Evolutionary conservation across 2,329 filamentous ascomycete genomes (phyloP), one percentile per base, ranked within the genome.

Genomic region (Fusarium liriodendri): DNA sequence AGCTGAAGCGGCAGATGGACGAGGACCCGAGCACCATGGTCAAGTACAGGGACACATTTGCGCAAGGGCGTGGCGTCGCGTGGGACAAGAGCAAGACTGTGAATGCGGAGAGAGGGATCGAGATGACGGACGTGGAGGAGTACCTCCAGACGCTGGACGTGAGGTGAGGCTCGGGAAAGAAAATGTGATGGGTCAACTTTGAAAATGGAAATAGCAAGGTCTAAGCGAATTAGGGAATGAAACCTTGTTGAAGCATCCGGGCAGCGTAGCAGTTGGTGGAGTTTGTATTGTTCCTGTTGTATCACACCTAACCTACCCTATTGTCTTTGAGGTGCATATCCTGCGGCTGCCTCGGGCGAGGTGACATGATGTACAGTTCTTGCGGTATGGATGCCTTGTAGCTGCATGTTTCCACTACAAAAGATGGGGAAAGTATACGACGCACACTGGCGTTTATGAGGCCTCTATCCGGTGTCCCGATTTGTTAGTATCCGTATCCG

Each of bases 11-110:
- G 7, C 86, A 89, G 72, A 78, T 91, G 73, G 76, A 75, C 22
- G 79, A 80, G 13, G 84, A 89, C 7, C 86, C 88, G 0, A 84
- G 89, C 75, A 78, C 77, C 3, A 83, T 92, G 76, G 84, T 85
- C 74, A 92, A 89, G 81, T 93, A 93, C 80, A 83, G 89, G 25
- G 82, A 88, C 70, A 87, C 91, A 0, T 93, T 93, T 83, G 89
- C 86, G 1, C 82, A 87, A 64, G 89, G 89, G 0, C 82, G 80
- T 9, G 91, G 91, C 0, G 87, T 92, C 6, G 86, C 85, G 42
- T 93, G 91, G 91, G 85, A 87, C 9, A 82, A 84, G 76, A 79
- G 83, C 11, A 77, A 77, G 70, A 92, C 89, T 9, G 84, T 89
- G 71, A 93, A 92, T 79, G 70, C 76, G 4, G 75, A 85, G 78